Percentiles rank a stretch among this genome's conserved stretches.
phyloP scores from a whole-genome alignment of 179 eudicot genomes.

The Vitellaria paradoxa region DNA sequence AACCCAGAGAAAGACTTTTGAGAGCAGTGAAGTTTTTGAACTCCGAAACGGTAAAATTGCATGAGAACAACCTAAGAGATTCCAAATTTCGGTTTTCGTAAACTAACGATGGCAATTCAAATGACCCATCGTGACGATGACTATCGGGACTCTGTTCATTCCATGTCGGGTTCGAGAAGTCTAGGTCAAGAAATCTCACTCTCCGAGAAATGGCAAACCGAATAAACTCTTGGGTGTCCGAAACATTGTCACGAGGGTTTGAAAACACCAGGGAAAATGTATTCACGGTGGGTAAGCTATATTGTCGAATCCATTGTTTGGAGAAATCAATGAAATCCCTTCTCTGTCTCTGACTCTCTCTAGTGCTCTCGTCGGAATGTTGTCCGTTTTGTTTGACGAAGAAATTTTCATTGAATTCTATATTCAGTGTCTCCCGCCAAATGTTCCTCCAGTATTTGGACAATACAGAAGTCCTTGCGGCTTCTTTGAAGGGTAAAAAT shows the following conservation, averaged over 20 bases:
- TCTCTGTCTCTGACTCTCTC: background rate
- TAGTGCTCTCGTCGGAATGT: too few species aligned
- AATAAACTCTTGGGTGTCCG: background rate
- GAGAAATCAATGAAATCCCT: conserved; percentile 12
- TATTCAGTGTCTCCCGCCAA: conserved; percentile 8
- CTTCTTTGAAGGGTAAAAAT: conserved; percentile 29
- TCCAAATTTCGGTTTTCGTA: background rate
- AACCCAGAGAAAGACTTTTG: conserved; percentile 15
- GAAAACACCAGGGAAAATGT: conserved; percentile 14
- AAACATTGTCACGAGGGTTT: background rate
- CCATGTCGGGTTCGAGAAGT: conserved; percentile 18
- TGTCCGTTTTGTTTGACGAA: background rate
- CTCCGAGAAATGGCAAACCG: conserved; percentile 9
- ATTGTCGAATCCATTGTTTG: background rate
- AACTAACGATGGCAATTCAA: conserved; percentile 8
- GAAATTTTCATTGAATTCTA: conserved; percentile 14
- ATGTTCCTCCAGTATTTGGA: conserved; percentile 22
- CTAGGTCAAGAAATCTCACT: conserved; percentile 18
- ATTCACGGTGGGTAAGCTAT: too few species aligned
- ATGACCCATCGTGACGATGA: background rate
- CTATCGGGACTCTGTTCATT: background rate
- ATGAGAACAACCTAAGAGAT: conserved; percentile 20
- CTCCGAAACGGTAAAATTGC: background rate
- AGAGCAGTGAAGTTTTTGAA: conserved; percentile 5
- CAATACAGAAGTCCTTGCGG: conserved; percentile 22